Evolutionary conservation across 2,329 filamentous ascomycete species (phyloP).

Genomic region (Rhynchosporium secalis): DNA sequence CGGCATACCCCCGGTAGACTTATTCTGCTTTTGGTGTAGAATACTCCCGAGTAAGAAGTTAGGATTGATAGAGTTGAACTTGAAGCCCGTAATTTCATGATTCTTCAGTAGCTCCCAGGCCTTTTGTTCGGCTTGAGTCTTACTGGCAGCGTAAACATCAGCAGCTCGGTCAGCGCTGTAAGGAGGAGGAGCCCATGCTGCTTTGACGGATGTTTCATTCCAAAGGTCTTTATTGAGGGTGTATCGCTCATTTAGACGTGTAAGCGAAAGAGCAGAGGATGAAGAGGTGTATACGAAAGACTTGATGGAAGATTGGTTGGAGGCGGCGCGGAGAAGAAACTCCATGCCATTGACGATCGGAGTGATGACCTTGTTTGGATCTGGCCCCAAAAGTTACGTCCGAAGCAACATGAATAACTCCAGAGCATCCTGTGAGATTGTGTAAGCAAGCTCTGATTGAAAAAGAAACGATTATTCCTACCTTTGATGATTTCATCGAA

Average conservation of each 20-base stretch:
- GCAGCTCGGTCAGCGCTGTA: conserved; percentile 21
- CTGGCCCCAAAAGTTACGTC: conserved; percentile 40
- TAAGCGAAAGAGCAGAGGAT: conserved; percentile 29
- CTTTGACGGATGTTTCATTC: conserved; percentile 39
- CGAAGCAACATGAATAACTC: conserved; percentile 44
- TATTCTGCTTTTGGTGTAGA: background rate
- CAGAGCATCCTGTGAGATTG: conserved; percentile 30
- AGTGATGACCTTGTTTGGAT: conserved; percentile 45
- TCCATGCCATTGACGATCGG: conserved; percentile 36
- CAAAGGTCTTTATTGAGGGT: conserved; percentile 37
- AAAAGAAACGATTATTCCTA: background rate
- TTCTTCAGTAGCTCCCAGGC: conserved; percentile 42
- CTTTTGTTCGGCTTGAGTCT: conserved; percentile 41
- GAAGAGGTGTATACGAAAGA: conserved; percentile 44
- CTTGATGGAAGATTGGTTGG: conserved; percentile 40
- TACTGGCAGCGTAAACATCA: conserved; percentile 42
- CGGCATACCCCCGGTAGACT: background rate
- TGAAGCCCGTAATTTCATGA: conserved; percentile 24
- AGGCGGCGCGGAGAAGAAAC: conserved; percentile 41
- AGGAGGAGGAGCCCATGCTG: conserved; percentile 41
- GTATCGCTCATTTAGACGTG: conserved; percentile 22
- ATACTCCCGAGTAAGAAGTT: conserved; percentile 11
- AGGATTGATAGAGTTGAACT: conserved; percentile 37
- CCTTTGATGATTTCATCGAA: conserved; percentile 34
- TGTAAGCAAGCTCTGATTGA: background rate